phyloP scores from a whole-genome alignment of 2,329 filamentous ascomycete genomes.

The Claviceps digitariae region DNA sequence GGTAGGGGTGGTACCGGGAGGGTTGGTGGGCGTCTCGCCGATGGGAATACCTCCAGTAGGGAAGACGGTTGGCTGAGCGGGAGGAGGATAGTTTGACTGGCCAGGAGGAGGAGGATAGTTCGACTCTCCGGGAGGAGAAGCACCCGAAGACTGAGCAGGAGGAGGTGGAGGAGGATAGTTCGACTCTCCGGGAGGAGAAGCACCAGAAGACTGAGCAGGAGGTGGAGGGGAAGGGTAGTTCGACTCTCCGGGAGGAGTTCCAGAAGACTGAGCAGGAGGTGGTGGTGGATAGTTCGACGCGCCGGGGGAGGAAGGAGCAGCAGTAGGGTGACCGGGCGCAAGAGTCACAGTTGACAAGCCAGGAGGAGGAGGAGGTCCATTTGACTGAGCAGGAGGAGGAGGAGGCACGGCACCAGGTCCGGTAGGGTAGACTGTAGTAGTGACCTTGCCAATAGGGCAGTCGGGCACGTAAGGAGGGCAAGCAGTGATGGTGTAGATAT shows the following conservation, averaged over 20 bases:
- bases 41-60: not conserved
- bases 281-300: too few relatives aligned
- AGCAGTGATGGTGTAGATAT: conserved; percentile 19
- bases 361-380: not conserved
- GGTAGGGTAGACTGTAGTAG: conserved; percentile 15
- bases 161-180: not conserved
- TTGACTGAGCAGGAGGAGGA: not conserved
- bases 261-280: not conserved
- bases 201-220: not conserved
- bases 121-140: not conserved
- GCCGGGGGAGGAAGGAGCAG: too few relatives aligned
- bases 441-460: conserved; percentile 19
- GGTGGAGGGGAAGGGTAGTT: not conserved
- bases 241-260: not conserved
- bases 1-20: not conserved
- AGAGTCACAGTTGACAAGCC: not conserved
- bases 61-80: not conserved
- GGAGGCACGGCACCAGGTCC: conserved; percentile 1
- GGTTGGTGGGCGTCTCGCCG: not conserved
- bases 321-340: too few relatives aligned
- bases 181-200: not conserved
- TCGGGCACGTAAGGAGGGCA: conserved; percentile 16
- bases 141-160: not conserved
- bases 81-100: not conserved
- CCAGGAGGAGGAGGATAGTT: not conserved